Conservation (phyloP, 2,329 filamentous ascomycete genomes). For the Xylaria sp. region DNA sequence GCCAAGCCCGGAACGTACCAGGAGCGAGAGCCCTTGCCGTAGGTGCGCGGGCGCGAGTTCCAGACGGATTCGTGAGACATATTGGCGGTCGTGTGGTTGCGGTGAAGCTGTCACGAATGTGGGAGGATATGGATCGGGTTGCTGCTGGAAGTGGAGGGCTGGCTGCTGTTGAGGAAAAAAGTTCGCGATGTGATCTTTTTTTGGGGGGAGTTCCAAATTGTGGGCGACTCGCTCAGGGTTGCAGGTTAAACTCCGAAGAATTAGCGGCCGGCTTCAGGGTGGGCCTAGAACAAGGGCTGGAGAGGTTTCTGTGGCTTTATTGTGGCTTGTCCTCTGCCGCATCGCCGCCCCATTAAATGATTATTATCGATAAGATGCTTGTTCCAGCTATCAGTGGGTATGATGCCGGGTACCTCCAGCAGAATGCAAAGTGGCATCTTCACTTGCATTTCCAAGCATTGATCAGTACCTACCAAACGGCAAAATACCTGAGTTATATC, state of each 20-base stretch:
- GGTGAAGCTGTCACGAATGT: constrained; percentile 29
- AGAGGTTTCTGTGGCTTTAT: too few relatives aligned
- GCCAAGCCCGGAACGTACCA: constrained; percentile 67
- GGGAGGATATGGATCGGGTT: constrained; percentile 29
- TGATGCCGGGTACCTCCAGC: constrained; percentile 15
- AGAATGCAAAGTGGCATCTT: constrained; percentile 44
- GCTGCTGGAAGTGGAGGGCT: constrained; percentile 38
- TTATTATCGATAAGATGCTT: constrained; percentile 21
- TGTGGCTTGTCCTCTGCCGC: too few relatives aligned
- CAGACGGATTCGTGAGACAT: constrained; percentile 91
- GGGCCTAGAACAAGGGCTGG: not conserved
- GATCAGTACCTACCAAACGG: constrained; percentile 15
- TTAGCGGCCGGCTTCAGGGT: constrained; percentile 7
- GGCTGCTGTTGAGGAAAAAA: constrained; percentile 39
- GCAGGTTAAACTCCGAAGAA: constrained; percentile 19
- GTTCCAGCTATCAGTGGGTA: constrained; percentile 6
- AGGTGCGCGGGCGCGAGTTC: constrained; percentile 96
- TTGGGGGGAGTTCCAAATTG: constrained; percentile 24
- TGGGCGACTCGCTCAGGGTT: constrained; percentile 30
- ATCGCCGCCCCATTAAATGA: not conserved
- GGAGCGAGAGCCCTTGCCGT: constrained; percentile 92
- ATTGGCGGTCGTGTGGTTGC: constrained; percentile 42
- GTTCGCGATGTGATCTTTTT: constrained; percentile 26
- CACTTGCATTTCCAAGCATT: constrained; percentile 42
- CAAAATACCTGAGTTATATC: constrained; percentile 7